These are phyloP conservation scores for Cryptococcus neoformans DNA, from an alignment of 1,284 basidiomycete genomes.

Conservation along the genomic window DNA sequence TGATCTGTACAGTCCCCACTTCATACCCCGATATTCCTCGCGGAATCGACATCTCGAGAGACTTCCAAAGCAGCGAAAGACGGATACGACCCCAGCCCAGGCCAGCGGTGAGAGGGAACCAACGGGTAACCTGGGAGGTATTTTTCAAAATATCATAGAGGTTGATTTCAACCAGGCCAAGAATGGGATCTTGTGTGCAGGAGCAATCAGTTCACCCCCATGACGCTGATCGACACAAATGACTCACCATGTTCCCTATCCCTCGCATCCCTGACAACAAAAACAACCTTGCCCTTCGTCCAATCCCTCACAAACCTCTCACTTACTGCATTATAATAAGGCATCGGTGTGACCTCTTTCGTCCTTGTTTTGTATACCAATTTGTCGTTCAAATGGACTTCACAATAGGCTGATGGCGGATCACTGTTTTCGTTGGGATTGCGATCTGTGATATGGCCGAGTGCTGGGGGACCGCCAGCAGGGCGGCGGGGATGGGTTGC, in stretches of 20 bases:
- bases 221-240: neutral
- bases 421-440: slow-evolving; percentile 40
- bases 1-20: slow-evolving; percentile 40
- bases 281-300: slow-evolving; percentile 47
- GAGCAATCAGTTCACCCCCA: slow-evolving; percentile 1
- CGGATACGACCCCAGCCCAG: slow-evolving; percentile 47
- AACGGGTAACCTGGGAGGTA: slow-evolving; percentile 20
- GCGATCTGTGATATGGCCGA: slow-evolving; percentile 40
- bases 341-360: slow-evolving; percentile 49
- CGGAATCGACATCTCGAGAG: slow-evolving; percentile 44
- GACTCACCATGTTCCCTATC: slow-evolving; percentile 46
- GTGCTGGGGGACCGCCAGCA: slow-evolving; percentile 40
- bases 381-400: slow-evolving; percentile 52
- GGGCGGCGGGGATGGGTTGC: slow-evolving; percentile 28
- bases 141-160: slow-evolving; percentile 30
- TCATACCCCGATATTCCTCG: slow-evolving; percentile 41
- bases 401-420: slow-evolving; percentile 48
- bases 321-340: slow-evolving; percentile 53
- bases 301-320: slow-evolving; percentile 53
- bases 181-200: slow-evolving; percentile 34
- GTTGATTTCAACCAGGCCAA: slow-evolving; percentile 36
- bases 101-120: slow-evolving; percentile 46
- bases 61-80: slow-evolving; percentile 48
- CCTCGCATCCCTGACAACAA: slow-evolving; percentile 51
- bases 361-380: slow-evolving; percentile 50